Percentiles rank a stretch among this genome's conserved stretches.
Evolutionary conservation across 2,329 filamentous ascomycete genomes (phyloP).

Genomic region (Periconia sp.): DNA sequence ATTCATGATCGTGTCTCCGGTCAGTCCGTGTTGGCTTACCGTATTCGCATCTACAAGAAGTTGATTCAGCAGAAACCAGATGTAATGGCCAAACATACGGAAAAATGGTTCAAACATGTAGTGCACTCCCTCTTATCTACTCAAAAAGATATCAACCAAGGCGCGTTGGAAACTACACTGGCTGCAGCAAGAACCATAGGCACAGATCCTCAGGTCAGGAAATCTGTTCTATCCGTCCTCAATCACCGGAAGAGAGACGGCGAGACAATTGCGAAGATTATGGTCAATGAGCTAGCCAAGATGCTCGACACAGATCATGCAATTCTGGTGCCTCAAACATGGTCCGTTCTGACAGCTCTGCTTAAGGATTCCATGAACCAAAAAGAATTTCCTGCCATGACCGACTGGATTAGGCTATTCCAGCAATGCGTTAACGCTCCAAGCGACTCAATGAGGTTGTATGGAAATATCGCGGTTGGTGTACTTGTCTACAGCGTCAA

Average conservation of each 20-base stretch:
- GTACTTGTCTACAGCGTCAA: constrained; percentile 76
- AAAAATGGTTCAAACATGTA: constrained; percentile 80
- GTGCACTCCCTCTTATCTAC: constrained; percentile 80
- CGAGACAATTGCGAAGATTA: constrained; percentile 54
- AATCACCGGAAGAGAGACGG: constrained; percentile 64
- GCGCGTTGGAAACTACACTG: constrained; percentile 73
- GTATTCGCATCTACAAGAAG: constrained; percentile 76
- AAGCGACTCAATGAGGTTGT: constrained; percentile 62
- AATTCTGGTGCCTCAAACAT: constrained; percentile 78
- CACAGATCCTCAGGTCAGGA: constrained; percentile 67
- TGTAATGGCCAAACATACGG: constrained; percentile 68
- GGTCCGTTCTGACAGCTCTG: constrained; percentile 80
- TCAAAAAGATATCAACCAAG: constrained; percentile 72
- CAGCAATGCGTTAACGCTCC: constrained; percentile 82
- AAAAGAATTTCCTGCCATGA: constrained; percentile 70
- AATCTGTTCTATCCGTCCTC: constrained; percentile 66
- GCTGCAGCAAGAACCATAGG: constrained; percentile 71
- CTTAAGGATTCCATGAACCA: constrained; percentile 64
- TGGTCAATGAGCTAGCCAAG: constrained; percentile 65
- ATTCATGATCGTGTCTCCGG: constrained; percentile 75
- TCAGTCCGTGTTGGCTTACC: constrained; percentile 76
- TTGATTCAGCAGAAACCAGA: constrained; percentile 71
- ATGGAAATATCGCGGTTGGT: constrained; percentile 85
- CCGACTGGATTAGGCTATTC: constrained; percentile 74
- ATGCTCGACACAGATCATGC: constrained; percentile 61